Percentiles rank a stretch among this genome's conserved stretches.
These are phyloP conservation scores for Penicillium cinerascens DNA, from an alignment of 495 filamentous ascomycete genomes.

Conservation along the genomic window DNA sequence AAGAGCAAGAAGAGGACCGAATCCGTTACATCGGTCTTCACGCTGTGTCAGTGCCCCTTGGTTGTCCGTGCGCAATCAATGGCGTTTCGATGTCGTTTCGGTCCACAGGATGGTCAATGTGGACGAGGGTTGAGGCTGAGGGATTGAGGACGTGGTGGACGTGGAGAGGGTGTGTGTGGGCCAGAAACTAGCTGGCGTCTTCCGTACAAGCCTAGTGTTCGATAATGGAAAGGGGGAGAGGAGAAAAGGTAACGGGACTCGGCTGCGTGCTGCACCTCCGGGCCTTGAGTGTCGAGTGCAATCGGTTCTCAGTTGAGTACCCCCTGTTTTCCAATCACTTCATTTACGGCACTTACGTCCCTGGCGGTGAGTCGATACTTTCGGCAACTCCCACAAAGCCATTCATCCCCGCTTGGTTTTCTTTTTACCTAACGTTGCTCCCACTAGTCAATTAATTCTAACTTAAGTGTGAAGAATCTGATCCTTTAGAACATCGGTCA, in stretches of 20 bases:
- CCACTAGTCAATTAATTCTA: background rate
- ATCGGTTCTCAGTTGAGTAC: background rate
- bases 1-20: slow-evolving; percentile 28
- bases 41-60: slow-evolving; percentile 4
- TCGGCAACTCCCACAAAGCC: slow-evolving; percentile 14
- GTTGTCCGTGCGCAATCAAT: slow-evolving; percentile 17
- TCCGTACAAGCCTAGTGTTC: background rate
- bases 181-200: background rate
- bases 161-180: slow-evolving; percentile 6
- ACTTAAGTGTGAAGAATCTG: background rate
- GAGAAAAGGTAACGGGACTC: background rate
- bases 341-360: slow-evolving; percentile 15
- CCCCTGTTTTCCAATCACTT: slow-evolving; percentile 11
- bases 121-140: slow-evolving; percentile 4
- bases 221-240: background rate
- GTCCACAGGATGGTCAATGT: slow-evolving; percentile 4
- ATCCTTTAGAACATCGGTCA: background rate
- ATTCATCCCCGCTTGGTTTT: background rate
- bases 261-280: background rate
- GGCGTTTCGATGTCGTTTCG: slow-evolving; percentile 1
- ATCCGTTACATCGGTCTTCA: slow-evolving; percentile 41
- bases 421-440: background rate
- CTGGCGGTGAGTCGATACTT: slow-evolving; percentile 19
- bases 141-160: background rate
- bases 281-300: background rate